Base-by-base conservation (phyloP, 768 basidiomycete genomes). In the Lentinula detonsa region DNA sequence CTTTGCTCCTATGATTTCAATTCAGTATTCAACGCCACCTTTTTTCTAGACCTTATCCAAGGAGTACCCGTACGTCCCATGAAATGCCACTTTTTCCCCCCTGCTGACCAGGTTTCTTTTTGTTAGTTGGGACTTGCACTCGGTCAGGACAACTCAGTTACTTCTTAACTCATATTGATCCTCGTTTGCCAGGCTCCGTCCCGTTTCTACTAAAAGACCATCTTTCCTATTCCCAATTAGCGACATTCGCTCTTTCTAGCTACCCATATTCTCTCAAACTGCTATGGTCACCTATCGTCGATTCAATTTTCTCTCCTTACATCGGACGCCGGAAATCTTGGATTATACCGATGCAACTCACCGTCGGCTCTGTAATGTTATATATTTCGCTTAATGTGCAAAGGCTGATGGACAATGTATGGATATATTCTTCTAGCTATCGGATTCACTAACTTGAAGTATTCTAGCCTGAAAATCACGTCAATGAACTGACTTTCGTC, bases 231-330 rank as follows among this genome's bases (percentile, higher is more conserved):
- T 96, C 95, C 39, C 94, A 98, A 75, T 83, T 99, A 61, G 96
- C 90, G 64, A 85, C 95, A 8, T 98, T 99, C 75, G 90, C 94
- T 45, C 79, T 99, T 31, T 88, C 93, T 52, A 90, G 87, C 68
- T 96, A 95, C 74, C 94, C 94, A 4, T 99, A 98, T 77, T 97
- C 94, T 21, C 85, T 99, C 68, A 99, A 99, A 76, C 74, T 99
- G 63, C 73, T 98, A 65, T 98, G 96, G 95, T 96, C 94, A 6
- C 97, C 97, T 56, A 89, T 99, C 63, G 93, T 99, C 59, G 97
- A 99, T 70, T 91, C 96, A 1, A 78, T 90, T 64, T 99, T 90
- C 73, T 78, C 89, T 67, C 75, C 85, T 40, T 87, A 85, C 45
- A 65, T 95, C 63, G 97, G 97, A n/a, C 87, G 97, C 54, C 82